phyloP scores from a whole-genome alignment of 768 basidiomycete species.

The Kwoniella bestiolae region DNA sequence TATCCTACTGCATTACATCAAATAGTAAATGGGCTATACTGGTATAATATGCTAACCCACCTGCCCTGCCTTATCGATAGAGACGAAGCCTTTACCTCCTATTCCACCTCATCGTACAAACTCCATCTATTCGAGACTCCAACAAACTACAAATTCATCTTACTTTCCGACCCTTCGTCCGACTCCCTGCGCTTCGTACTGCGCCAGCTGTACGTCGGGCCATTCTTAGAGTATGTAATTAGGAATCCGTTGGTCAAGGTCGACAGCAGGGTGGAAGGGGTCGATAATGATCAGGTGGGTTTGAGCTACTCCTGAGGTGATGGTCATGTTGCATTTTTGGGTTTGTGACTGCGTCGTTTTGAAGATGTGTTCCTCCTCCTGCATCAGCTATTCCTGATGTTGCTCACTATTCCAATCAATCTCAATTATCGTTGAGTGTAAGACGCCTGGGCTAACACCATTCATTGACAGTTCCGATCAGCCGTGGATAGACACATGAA shows the following conservation, averaged over 20 bases:
- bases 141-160: slow-evolving; percentile 92
- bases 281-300: slow-evolving; percentile 81
- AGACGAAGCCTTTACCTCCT: slow-evolving; percentile 88
- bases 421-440: too few species aligned
- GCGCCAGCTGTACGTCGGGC: slow-evolving; percentile 88
- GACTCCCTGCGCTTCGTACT: slow-evolving; percentile 82
- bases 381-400: too few species aligned
- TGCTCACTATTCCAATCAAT: too few species aligned
- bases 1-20: too few species aligned
- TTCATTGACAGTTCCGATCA: slow-evolving; percentile 48
- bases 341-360: too few species aligned
- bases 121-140: slow-evolving; percentile 89
- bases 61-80: too few species aligned
- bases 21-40: too few species aligned
- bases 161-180: slow-evolving; percentile 82
- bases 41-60: too few species aligned
- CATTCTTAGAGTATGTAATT: slow-evolving; percentile 91
- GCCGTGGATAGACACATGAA: slow-evolving; percentile 57
- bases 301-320: too few species aligned
- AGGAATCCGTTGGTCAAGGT: slow-evolving; percentile 84
- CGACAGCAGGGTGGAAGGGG: slow-evolving; percentile 80
- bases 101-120: slow-evolving; percentile 89
- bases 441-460: too few species aligned
- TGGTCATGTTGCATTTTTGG: too few species aligned
- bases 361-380: too few species aligned